Base-by-base conservation (phyloP, 768 basidiomycete genomes). In the Cubamyces lactineus region DNA sequence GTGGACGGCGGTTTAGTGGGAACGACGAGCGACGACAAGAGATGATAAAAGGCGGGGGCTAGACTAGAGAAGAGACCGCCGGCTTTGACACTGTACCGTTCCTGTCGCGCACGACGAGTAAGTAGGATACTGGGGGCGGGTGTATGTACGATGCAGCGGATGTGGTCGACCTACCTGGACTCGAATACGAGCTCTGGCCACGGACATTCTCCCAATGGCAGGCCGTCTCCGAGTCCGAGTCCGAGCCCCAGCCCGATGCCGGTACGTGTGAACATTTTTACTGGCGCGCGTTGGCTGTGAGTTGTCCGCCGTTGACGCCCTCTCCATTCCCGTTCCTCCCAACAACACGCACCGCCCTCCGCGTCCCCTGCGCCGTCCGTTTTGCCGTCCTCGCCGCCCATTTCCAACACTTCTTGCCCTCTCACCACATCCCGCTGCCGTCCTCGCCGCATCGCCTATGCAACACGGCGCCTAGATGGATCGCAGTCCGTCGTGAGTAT, bases 131-230 rank as follows among this genome's bases (percentile, higher is more conserved):
- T 45, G 43, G 43, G 45, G 45, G 26, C 28, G 9, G 34, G 34
- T 38, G 58, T 45, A 47, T 23, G 19, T 53, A 50, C 66, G 68
- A 84, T 84, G 81, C 79, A 84, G 66, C 77, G 81, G 26, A 74
- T 82, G 54, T 84, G 84, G 82, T 83, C 81, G 28, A 79, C 78
- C 11, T 85, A 84, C 68, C 78, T 84, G 17, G 78, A 78, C 67
- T 58, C 66, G 34, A 66, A 53, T 42, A 58, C 59, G 42, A 67
- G 48, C 52, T 53, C 68, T 58, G 57, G 57, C 5, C 60, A 64
- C 53, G 48, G 50, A 3, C 52, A 53, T 52, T 7, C 42, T 5
- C 23, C 17, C 30, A 49, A 60, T 5, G 51, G 34, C 39, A 56
- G 65, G 24, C 62, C 63, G 26, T 43, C 48, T 3, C 43, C 30